Conservation (phyloP, 345 rosid species). For the Nasturtium officinale region DNA sequence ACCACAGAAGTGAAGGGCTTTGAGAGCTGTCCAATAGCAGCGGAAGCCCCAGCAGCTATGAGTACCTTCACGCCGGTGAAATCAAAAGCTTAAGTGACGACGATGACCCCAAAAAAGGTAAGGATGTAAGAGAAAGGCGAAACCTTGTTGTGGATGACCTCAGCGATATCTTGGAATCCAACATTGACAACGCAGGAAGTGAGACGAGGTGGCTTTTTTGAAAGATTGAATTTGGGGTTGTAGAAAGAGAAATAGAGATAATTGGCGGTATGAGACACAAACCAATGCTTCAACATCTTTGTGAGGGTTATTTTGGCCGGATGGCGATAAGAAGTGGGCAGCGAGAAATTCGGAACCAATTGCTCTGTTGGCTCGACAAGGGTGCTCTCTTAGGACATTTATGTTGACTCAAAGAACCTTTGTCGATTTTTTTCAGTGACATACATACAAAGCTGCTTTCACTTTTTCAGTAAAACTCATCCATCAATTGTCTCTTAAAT, state of each 20-base stretch:
- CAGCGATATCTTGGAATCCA: constrained; percentile 61
- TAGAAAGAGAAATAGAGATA: constrained; percentile 27
- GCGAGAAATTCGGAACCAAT: constrained; percentile 25
- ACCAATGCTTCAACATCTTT: constrained; percentile 37
- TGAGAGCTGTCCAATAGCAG: constrained; percentile 80
- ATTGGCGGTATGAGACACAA: constrained; percentile 23
- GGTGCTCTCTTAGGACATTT: constrained; percentile 23
- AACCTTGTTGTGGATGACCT: constrained; percentile 75
- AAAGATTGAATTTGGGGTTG: constrained; percentile 27
- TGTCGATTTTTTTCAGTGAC: not conserved
- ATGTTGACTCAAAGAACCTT: not conserved
- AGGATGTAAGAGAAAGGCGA: not conserved
- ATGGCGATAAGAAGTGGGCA: constrained; percentile 31
- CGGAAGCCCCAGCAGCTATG: constrained; percentile 72
- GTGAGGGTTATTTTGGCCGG: not conserved
- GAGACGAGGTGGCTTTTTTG: constrained; percentile 39
- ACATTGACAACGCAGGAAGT: constrained; percentile 44
- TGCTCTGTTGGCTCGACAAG: constrained; percentile 23
- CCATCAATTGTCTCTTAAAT: not conserved
- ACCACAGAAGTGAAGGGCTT: constrained; percentile 73
- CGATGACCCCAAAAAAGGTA: not conserved
- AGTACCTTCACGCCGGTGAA: constrained; percentile 54
- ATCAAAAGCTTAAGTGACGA: constrained; percentile 16
- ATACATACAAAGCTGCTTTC: not conserved
- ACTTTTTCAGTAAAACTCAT: not conserved